Evolutionary conservation across 768 basidiomycete genomes (phyloP), one percentile per base, ranked within the genome.

Genomic region (Baorangia bicolor): DNA sequence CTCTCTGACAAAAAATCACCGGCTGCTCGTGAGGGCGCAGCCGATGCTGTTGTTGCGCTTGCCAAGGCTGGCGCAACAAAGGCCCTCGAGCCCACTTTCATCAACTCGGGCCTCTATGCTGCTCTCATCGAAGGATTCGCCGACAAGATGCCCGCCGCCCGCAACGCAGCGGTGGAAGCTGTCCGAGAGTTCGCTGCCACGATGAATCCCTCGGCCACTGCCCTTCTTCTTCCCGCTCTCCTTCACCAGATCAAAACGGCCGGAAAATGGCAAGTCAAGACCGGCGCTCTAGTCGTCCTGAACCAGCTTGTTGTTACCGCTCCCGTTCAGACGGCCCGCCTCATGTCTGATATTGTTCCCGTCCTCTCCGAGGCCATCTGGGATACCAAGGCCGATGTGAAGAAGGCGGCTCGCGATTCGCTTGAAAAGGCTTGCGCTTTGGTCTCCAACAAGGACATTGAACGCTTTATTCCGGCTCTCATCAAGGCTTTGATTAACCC

Each of bases 401-500:
- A 98, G 88, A 97, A 98, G 82, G 91, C 92, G 37, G 94, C 96
- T 57, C 92, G 93, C 70, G 88, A 91, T 73, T 88, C 94, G 60
- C 86, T 98, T 69, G 92, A 92, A 66, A 95, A 94, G 81, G 88
- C 94, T 61, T 93, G 91, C 67, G 92, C 92, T 67, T 80, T 98
- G 63, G 84, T 97, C 63, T 94, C 94, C 64, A 98, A 98, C 88
- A 98, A 97, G 87, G 95, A 96, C 78, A 94, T 92, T 56, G 89
- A 92, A 85, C 86, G 86, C 77, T 97, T 90, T 80, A 93, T 98
- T 82, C 93, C 92, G 66, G 95, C 95, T 73, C 86, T 99, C 69
- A 95, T 98, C 76, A 94, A 96, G 75, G 89, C 93, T 73, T 81
- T 98, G 70, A 94, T 98, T 78, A 95, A 99, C 83, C 97, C 97